Conservation (phyloP, 495 filamentous ascomycete species). For the Neurospora sp. region DNA sequence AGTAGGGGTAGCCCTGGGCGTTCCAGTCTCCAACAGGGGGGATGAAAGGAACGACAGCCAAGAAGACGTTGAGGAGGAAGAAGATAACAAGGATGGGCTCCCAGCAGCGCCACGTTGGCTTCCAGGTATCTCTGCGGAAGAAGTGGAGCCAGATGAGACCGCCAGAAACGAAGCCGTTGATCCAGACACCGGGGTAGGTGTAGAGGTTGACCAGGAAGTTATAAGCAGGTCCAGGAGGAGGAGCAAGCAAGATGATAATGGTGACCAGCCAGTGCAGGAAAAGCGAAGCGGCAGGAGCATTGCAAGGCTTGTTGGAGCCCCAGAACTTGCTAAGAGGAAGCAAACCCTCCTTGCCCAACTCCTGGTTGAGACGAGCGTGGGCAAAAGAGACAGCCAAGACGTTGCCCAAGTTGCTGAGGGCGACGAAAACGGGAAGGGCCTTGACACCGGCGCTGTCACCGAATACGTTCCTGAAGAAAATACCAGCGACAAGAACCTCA, state of each 20-base stretch:
- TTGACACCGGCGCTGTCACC: constrained; percentile 24
- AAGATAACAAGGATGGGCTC: constrained; percentile 37
- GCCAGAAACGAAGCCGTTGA: constrained; percentile 47
- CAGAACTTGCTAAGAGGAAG: constrained; percentile 47
- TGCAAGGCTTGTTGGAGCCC: constrained; percentile 48
- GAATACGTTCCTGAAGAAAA: constrained; percentile 40
- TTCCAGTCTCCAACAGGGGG: constrained; percentile 39
- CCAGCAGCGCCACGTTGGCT: constrained; percentile 33
- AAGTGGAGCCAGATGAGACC: constrained; percentile 38
- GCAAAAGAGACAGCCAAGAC: constrained; percentile 34
- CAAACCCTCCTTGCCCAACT: constrained; percentile 57
- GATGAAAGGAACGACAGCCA: constrained; percentile 42
- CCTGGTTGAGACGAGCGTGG: constrained; percentile 57
- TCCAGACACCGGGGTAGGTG: constrained; percentile 36
- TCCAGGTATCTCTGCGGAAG: constrained; percentile 32
- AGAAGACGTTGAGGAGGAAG: constrained; percentile 39
- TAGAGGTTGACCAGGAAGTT: constrained; percentile 29
- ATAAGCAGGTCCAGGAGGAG: constrained; percentile 32
- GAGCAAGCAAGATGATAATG: constrained; percentile 36
- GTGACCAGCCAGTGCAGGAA: constrained; percentile 40
- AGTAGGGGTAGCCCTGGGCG: constrained; percentile 40
- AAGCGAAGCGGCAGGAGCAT: constrained; percentile 36
- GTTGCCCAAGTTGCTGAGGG: constrained; percentile 54
- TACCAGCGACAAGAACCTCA: constrained; percentile 33
- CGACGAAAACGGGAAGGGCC: constrained; percentile 49